phyloP scores from a whole-genome alignment of 179 eudicot genomes.

The Drosera spatulata region DNA sequence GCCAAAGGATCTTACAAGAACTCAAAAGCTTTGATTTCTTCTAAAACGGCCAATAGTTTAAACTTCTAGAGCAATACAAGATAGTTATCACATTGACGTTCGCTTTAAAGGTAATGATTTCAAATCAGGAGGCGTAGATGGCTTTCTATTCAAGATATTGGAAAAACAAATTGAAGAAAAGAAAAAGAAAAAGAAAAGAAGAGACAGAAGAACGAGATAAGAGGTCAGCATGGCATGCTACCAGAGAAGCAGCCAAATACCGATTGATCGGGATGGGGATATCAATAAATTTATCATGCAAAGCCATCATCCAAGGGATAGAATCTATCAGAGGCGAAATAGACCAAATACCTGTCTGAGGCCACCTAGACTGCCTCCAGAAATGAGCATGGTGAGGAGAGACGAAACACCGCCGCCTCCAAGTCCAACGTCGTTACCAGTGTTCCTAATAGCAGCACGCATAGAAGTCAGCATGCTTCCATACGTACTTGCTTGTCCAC shows the following conservation, averaged over 20 bases:
- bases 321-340: background rate
- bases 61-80: too few species aligned
- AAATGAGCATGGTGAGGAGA: constrained; percentile 57
- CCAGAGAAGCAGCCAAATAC: background rate
- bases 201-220: too few species aligned
- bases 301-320: background rate
- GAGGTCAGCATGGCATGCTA: background rate
- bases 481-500: constrained; percentile 73
- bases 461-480: constrained; percentile 73
- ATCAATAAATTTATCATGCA: background rate
- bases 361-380: constrained; percentile 65
- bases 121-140: too few species aligned
- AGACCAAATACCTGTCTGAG: constrained; percentile 56
- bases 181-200: background rate
- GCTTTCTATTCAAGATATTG: background rate
- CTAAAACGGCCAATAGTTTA: too few species aligned
- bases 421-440: constrained; percentile 20
- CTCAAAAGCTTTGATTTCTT: too few species aligned
- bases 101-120: too few species aligned
- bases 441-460: constrained; percentile 58
- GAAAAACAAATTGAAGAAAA: too few species aligned
- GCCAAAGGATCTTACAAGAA: too few species aligned
- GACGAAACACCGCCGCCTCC: constrained; percentile 55
- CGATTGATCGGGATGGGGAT: background rate
- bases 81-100: too few species aligned